Conservation (phyloP, 257 asterid genomes). For the Perilla frutescens region DNA sequence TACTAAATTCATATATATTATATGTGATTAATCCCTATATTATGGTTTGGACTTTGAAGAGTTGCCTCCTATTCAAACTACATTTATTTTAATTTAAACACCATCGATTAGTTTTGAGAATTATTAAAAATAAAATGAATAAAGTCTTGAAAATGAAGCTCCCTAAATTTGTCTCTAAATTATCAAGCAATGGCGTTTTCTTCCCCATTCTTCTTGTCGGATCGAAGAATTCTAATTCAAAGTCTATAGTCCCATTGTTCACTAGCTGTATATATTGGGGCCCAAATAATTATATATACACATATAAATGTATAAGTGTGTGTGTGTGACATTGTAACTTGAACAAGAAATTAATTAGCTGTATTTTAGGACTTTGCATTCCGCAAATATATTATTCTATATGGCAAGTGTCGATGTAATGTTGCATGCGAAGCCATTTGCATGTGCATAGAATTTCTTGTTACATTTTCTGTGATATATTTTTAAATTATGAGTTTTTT, state of each 20-base stretch:
- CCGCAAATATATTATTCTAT: background rate
- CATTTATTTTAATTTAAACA: constrained; percentile 47
- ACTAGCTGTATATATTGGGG: constrained; percentile 23
- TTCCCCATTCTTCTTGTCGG: constrained; percentile 38
- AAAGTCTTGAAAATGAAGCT: constrained; percentile 60
- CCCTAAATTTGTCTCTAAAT: constrained; percentile 48
- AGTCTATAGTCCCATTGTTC: constrained; percentile 29
- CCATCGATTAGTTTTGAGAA: constrained; percentile 21
- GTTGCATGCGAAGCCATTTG: too few relatives aligned
- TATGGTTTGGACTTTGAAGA: constrained; percentile 86
- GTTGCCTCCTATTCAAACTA: constrained; percentile 87
- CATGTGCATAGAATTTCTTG: too few relatives aligned
- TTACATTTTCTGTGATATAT: too few relatives aligned
- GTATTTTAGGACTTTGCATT: too few relatives aligned
- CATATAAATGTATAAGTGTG: too few relatives aligned
- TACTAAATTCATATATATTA: constrained; percentile 26
- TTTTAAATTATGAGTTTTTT: too few relatives aligned
- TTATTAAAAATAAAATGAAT: background rate
- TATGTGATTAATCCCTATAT: constrained; percentile 50
- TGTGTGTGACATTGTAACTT: constrained; percentile 16
- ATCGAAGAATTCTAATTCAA: constrained; percentile 36
- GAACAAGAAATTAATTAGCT: background rate
- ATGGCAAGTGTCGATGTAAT: background rate
- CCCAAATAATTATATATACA: background rate
- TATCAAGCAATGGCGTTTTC: constrained; percentile 40